Percentiles rank a stretch among this genome's conserved stretches.
Evolutionary conservation across 495 filamentous ascomycete genomes (phyloP).

Genomic region (Aspergillus biplanus): DNA sequence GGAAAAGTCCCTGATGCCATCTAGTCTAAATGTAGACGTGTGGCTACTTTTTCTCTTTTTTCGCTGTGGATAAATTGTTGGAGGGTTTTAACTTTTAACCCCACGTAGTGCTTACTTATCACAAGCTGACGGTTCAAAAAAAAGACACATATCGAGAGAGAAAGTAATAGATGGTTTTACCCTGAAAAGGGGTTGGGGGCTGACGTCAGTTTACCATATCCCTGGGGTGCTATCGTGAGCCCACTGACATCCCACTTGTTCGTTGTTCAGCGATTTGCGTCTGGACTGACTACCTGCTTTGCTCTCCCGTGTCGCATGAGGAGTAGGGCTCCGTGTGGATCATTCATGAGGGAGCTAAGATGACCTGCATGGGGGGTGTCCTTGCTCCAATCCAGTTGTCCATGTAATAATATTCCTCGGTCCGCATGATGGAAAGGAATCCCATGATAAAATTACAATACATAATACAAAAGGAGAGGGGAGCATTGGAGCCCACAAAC

Average conservation of each 20-base stretch:
- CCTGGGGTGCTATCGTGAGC: background rate
- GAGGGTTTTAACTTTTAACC: background rate
- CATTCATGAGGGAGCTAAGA: too few relatives aligned
- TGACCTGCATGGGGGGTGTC: too few relatives aligned
- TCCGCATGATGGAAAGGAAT: too few relatives aligned
- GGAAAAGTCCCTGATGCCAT: too few relatives aligned
- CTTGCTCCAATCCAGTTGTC: too few relatives aligned
- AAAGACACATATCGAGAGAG: background rate
- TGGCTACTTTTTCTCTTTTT: background rate
- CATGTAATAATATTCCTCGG: too few relatives aligned
- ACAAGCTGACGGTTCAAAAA: background rate
- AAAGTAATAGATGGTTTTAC: background rate
- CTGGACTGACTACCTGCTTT: background rate
- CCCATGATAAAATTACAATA: too few relatives aligned
- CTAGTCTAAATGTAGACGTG: too few relatives aligned
- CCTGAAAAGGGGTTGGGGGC: background rate
- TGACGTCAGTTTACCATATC: background rate
- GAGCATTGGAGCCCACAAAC: too few relatives aligned
- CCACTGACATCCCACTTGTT: background rate
- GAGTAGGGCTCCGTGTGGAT: background rate
- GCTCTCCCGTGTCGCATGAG: background rate
- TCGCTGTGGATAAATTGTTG: background rate
- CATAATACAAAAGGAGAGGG: too few relatives aligned
- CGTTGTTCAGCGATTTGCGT: background rate
- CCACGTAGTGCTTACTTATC: background rate